Evolutionary conservation across 192 early-diverging fungal species (phyloP), one percentile per base, ranked within the genome.

Genomic region (Linnemannia elongata): DNA sequence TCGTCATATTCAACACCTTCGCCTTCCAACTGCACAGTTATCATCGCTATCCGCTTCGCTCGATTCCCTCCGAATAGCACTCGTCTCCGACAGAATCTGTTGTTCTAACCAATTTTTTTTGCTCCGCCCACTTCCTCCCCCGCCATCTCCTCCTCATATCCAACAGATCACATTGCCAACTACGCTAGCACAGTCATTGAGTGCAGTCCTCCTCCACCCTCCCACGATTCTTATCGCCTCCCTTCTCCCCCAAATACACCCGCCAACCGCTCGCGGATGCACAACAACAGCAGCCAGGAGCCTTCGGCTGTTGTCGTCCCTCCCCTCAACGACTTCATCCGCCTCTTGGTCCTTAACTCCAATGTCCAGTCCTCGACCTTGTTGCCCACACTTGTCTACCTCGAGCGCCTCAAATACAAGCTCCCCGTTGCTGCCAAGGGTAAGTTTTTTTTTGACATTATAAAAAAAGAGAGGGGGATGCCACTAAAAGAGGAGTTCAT

Each of bases 381-480:
- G 12, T 87, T 96, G n/a, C 91, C 91, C 27, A 93, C 94, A 4
- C 81, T 96, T 9, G 94, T 95, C 13, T 96, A 95, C 78, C 88
- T 95, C 22, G 91, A 92, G 72, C 91, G 95, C 8, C 80, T 96
- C 80, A 90, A 92, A 55, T 85, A 88, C 36, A 91, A 92, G 33
- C 87, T 96, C 30, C 94, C 94, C 15, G 92, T 91, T 36, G 90
- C 94, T 44, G 95, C 95, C 22, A 91, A 93, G 90, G 95, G 95
- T 94, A 44, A 73, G 79, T 80, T 17, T 66, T 20, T 30, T 66
- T 13, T 15, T 3, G 7, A 22, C 17, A 52, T 1, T 17, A 18
- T 18, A 22, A 52, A 52, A 15, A 52, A 52, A 17, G 49, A 52
- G 27, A 30, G 10, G 27, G 27, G 57, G 54, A 24, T 17, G 54